A percentile compares a stretch with the other conserved stretches of the same genome.
Conservation (phyloP, 1,284 basidiomycete genomes). For the Naganishia albida region DNA sequence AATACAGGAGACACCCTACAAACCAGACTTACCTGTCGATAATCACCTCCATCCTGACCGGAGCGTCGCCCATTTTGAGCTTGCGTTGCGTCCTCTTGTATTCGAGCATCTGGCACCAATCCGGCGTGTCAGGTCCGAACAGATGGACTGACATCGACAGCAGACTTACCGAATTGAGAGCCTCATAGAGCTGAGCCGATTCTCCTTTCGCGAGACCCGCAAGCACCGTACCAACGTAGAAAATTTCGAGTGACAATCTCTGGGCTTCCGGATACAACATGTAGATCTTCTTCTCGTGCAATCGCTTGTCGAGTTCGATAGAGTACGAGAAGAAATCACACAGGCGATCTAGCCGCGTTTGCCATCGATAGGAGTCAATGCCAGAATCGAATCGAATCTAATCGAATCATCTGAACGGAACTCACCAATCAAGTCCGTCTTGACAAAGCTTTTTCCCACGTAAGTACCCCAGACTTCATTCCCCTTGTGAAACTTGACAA, state of each 20-base stretch:
- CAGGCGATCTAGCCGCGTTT: neutral
- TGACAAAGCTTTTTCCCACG: conserved; percentile 2
- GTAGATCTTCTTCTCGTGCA: conserved; percentile 11
- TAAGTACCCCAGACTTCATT: conserved; percentile 7
- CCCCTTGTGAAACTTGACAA: conserved; percentile 22
- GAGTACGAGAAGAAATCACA: conserved; percentile 22
- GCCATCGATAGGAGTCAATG: too few species aligned
- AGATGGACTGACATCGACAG: neutral
- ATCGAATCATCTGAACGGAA: neutral
- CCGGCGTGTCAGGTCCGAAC: neutral
- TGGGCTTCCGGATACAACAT: conserved; percentile 12
- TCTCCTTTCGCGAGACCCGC: conserved; percentile 5
- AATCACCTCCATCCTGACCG: neutral
- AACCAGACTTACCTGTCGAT: neutral
- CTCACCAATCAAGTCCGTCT: conserved; percentile 7
- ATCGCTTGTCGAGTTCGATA: conserved; percentile 13
- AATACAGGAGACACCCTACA: too few species aligned
- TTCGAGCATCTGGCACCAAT: conserved; percentile 9
- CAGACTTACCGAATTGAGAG: conserved; percentile 1
- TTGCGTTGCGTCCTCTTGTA: conserved; percentile 3
- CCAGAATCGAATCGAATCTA: neutral
- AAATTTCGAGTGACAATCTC: conserved; percentile 14
- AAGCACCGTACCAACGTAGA: conserved; percentile 7
- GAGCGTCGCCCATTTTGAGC: conserved; percentile 4
- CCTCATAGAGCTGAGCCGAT: conserved; percentile 4